Percentiles rank a stretch among this genome's conserved stretches.
These are phyloP conservation scores for Tilletia walkeri DNA, from an alignment of 1,284 basidiomycete genomes.

Conservation along the genomic window DNA sequence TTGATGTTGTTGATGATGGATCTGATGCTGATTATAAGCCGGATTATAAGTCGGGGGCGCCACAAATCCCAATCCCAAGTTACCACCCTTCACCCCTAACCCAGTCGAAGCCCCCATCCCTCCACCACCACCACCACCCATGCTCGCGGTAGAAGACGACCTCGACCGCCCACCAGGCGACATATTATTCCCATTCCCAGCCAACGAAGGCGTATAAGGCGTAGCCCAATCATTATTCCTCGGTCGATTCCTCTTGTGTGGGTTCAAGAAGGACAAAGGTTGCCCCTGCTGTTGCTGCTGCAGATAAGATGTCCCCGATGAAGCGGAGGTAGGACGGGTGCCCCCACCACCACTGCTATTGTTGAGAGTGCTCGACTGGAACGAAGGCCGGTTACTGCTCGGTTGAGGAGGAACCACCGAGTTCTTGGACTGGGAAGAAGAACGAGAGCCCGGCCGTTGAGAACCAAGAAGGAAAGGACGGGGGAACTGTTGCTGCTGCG, in stretches of 20 bases:
- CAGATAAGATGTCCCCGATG: no score
- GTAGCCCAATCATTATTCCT: slow-evolving; percentile 17
- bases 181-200: no score
- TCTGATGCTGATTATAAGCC: no score
- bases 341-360: no score
- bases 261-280: neutral
- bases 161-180: neutral
- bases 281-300: neutral
- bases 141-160: neutral
- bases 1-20: no score
- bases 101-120: no score
- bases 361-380: neutral
- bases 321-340: no score
- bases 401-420: no score
- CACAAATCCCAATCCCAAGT: neutral
- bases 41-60: no score
- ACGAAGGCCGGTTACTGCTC: neutral
- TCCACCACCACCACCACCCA: neutral
- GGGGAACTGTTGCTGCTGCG: neutral
- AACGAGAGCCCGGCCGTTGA: no score
- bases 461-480: slow-evolving; percentile 2
- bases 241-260: slow-evolving; percentile 13
- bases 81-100: neutral
- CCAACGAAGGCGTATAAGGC: neutral
- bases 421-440: no score